Percentiles rank a stretch among this genome's conserved stretches.
Conservation (phyloP, 352 stramenopile species). For the Globisporangium camurandrum region DNA sequence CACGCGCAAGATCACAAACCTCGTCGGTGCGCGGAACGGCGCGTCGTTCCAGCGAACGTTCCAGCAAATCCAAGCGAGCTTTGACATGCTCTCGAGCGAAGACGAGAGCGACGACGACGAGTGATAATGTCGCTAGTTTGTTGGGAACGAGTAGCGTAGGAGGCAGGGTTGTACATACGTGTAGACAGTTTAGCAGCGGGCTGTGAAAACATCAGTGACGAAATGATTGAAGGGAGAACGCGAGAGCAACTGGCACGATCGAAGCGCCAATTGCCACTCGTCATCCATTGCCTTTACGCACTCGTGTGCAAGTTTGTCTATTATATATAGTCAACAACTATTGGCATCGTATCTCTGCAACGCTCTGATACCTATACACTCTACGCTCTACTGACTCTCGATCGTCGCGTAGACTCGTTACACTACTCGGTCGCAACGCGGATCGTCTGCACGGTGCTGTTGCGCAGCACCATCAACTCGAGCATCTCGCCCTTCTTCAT, state of each 20-base stretch:
- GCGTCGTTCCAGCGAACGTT: constrained; percentile 46
- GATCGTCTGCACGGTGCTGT: constrained; percentile 29
- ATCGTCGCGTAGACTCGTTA: too few species aligned
- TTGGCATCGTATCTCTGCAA: not conserved
- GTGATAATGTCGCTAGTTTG: too few species aligned
- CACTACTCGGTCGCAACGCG: constrained; percentile 35
- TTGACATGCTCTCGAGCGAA: constrained; percentile 49
- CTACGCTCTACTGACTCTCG: not conserved
- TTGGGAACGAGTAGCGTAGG: too few species aligned
- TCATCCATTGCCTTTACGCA: not conserved
- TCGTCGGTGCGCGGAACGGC: constrained; percentile 39
- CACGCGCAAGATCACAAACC: constrained; percentile 34
- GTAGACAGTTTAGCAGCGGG: too few species aligned
- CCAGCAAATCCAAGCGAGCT: constrained; percentile 47
- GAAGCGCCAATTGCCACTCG: not conserved
- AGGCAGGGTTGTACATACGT: too few species aligned
- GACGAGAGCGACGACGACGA: constrained; percentile 32
- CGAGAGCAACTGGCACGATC: not conserved
- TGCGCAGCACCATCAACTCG: constrained; percentile 34
- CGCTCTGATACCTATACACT: too few species aligned
- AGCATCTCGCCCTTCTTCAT: constrained; percentile 47
- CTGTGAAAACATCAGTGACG: too few species aligned
- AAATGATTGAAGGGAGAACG: too few species aligned
- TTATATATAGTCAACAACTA: not conserved
- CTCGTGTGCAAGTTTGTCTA: not conserved